phyloP scores from a whole-genome alignment of 2,329 filamentous ascomycete species.

The Hymenotorrendiella dingleyae region DNA sequence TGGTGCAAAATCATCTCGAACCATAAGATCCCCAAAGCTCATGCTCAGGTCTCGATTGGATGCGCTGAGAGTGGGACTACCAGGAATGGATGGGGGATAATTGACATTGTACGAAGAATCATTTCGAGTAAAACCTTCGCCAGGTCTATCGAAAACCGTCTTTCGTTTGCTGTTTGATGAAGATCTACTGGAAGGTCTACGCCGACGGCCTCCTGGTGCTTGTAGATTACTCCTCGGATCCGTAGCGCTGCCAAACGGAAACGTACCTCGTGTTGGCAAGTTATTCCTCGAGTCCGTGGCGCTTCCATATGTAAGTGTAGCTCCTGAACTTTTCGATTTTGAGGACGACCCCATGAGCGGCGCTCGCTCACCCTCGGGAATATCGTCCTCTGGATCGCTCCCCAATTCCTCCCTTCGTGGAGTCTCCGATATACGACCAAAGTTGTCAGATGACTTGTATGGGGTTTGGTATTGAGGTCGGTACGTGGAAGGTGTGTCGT shows the following conservation, averaged over 20 bases:
- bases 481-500: conserved; percentile 31
- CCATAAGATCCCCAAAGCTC: conserved; percentile 64
- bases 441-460: conserved; percentile 24
- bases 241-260: conserved; percentile 13
- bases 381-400: conserved; percentile 47
- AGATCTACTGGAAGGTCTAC: conserved; percentile 35
- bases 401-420: too few species aligned
- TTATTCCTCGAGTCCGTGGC: neutral
- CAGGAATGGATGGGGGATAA: conserved; percentile 62
- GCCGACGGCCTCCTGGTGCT: conserved; percentile 35
- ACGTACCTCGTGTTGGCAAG: conserved; percentile 29
- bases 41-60: conserved; percentile 47
- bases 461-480: conserved; percentile 30
- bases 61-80: conserved; percentile 48
- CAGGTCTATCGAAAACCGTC: conserved; percentile 27
- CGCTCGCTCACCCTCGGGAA: conserved; percentile 43
- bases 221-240: neutral
- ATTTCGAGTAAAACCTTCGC: conserved; percentile 15
- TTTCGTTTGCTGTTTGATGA: conserved; percentile 36
- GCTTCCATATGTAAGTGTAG: conserved; percentile 16
- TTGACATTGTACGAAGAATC: conserved; percentile 57
- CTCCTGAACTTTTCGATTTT: conserved; percentile 29
- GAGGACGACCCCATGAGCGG: conserved; percentile 46
- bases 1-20: conserved; percentile 55
- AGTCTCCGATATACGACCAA: conserved; percentile 27